Percentiles rank a stretch among this genome's conserved stretches.
These are phyloP conservation scores for Lepidium campestre DNA, from an alignment of 441 rosid species.

Conservation along the genomic window DNA sequence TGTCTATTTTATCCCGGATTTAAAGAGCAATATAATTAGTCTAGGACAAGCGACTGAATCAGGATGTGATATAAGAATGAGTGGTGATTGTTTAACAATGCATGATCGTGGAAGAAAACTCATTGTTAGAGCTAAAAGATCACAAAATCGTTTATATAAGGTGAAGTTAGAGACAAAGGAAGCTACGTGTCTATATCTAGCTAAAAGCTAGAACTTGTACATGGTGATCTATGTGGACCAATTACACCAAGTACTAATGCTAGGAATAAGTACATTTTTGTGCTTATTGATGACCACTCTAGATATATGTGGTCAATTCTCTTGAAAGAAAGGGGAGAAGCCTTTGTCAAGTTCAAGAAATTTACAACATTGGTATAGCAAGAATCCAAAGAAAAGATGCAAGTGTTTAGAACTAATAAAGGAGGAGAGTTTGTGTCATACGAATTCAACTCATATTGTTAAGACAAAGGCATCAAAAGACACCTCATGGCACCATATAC, in stretches of 20 bases:
- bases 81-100: too few relatives aligned
- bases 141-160: not conserved
- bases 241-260: too few relatives aligned
- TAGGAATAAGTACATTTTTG: too few relatives aligned
- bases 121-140: not conserved
- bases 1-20: too few relatives aligned
- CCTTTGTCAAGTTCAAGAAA: not conserved
- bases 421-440: not conserved
- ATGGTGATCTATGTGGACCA: too few relatives aligned
- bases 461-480: not conserved
- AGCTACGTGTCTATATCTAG: accelerated
- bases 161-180: accelerated
- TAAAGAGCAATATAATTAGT: too few relatives aligned
- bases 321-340: not conserved
- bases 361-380: not conserved
- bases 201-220: not conserved
- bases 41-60: too few relatives aligned
- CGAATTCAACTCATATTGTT: not conserved
- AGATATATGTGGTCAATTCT: not conserved
- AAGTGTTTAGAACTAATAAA: not conserved
- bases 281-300: not conserved
- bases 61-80: too few relatives aligned
- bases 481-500: not conserved
- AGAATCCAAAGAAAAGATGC: not conserved
- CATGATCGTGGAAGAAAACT: not conserved